Evolutionary conservation across 805 yeast genomes (phyloP).

Genomic region (Candida bentonensis): DNA sequence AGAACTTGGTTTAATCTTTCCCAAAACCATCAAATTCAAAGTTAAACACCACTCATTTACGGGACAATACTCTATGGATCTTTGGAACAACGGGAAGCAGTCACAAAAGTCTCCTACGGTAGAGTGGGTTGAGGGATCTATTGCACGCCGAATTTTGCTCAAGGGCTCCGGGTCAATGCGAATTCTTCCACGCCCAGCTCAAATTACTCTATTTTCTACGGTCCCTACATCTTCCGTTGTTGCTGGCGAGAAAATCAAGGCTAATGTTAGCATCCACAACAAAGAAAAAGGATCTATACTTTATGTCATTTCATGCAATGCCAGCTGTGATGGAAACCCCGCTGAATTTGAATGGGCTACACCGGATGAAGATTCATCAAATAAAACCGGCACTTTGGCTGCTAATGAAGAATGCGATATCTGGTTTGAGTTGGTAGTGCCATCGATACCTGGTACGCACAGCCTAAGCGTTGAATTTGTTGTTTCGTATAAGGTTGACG

Average conservation of each 20-base stretch:
- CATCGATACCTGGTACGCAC: neutral
- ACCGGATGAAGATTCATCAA: neutral
- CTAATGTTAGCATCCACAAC: slow-evolving; percentile 8
- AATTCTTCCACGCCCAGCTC: slow-evolving; percentile 15
- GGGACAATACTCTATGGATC: neutral
- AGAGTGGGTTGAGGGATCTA: neutral
- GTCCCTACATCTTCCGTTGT: slow-evolving; percentile 7
- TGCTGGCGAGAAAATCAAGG: slow-evolving; percentile 12
- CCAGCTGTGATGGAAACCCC: neutral
- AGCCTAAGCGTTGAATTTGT: neutral
- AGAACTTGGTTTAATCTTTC: slow-evolving; percentile 8
- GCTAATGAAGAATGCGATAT: neutral
- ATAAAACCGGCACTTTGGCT: neutral
- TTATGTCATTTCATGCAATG: slow-evolving; percentile 1
- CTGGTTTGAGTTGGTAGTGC: neutral
- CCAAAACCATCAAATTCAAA: neutral
- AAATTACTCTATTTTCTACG: slow-evolving; percentile 6
- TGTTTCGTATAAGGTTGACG: neutral
- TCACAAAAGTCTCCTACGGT: neutral
- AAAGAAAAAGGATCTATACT: slow-evolving; percentile 10
- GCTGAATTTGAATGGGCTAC: neutral
- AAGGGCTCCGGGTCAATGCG: neutral
- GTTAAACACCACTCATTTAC: neutral
- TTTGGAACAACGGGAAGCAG: neutral
- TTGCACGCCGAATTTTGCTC: neutral